phyloP scores from a whole-genome alignment of 2,329 filamentous ascomycete genomes.

The Nigrospora oryzae region DNA sequence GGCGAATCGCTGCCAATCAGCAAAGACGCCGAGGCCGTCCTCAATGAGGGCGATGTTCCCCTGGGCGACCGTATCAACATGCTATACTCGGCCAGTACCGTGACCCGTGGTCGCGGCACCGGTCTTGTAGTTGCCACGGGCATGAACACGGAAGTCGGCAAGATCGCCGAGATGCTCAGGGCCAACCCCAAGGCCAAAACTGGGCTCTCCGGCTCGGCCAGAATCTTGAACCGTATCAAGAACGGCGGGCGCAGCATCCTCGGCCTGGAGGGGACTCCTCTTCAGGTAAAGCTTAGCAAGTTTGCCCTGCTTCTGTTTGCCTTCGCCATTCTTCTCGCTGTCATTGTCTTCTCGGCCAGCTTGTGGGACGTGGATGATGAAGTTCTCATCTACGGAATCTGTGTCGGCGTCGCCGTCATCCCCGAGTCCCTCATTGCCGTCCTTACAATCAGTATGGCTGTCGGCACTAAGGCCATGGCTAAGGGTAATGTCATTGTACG shows the following conservation, averaged over 20 bases:
- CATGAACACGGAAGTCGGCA: slow-evolving; percentile 68
- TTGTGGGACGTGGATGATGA: slow-evolving; percentile 44
- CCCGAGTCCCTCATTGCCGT: slow-evolving; percentile 52
- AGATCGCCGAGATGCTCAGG: slow-evolving; percentile 63
- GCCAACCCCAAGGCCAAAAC: slow-evolving; percentile 43
- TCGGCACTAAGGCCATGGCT: slow-evolving; percentile 47
- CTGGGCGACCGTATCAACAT: slow-evolving; percentile 65
- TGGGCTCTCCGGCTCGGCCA: slow-evolving; percentile 34
- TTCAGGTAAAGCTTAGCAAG: slow-evolving; percentile 79
- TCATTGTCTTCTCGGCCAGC: slow-evolving; percentile 55
- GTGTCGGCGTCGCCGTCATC: slow-evolving; percentile 42
- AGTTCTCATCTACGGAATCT: slow-evolving; percentile 46
- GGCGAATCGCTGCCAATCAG: slow-evolving; percentile 64
- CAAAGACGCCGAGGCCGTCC: slow-evolving; percentile 51
- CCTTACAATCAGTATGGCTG: slow-evolving; percentile 53
- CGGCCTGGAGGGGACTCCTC: slow-evolving; percentile 66
- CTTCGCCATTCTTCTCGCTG: slow-evolving; percentile 53
- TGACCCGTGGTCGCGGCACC: slow-evolving; percentile 60
- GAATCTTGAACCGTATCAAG: slow-evolving; percentile 34
- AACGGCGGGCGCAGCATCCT: slow-evolving; percentile 41
- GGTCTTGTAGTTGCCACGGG: slow-evolving; percentile 64
- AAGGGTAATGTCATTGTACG: slow-evolving; percentile 46
- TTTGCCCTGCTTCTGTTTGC: slow-evolving; percentile 75
- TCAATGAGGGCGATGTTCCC: slow-evolving; percentile 44
- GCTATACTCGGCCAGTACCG: slow-evolving; percentile 63